Conservation (phyloP, 768 basidiomycete species). For the Lentinula detonsa region DNA sequence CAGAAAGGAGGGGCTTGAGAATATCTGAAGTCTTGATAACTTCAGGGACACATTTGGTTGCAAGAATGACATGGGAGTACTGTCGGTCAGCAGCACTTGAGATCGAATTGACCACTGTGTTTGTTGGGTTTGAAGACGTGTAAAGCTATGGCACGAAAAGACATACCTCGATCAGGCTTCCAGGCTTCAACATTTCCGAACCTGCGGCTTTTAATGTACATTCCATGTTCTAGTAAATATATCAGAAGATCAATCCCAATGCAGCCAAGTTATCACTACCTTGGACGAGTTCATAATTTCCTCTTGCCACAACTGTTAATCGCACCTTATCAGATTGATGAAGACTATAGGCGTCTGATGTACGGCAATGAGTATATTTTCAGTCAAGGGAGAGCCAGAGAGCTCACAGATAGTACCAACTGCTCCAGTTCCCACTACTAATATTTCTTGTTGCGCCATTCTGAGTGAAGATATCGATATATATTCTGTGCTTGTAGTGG, state of each 20-base stretch:
- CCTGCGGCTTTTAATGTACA: constrained; percentile 50
- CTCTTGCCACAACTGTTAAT: constrained; percentile 72
- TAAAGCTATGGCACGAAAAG: not conserved
- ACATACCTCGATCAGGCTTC: constrained; percentile 60
- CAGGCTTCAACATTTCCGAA: constrained; percentile 54
- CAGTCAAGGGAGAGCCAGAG: not conserved
- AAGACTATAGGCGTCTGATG: not conserved
- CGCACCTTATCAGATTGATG: constrained; percentile 47
- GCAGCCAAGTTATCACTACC: constrained; percentile 22
- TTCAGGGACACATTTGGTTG: constrained; percentile 72
- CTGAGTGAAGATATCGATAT: not conserved
- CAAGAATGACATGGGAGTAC: constrained; percentile 61
- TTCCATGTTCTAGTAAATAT: constrained; percentile 36
- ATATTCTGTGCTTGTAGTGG: no score
- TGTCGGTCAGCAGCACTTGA: constrained; percentile 51
- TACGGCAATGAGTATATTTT: not conserved
- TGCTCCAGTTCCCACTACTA: constrained; percentile 60
- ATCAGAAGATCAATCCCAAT: not conserved
- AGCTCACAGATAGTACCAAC: constrained; percentile 57
- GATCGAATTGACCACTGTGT: constrained; percentile 53
- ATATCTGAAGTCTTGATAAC: constrained; percentile 48
- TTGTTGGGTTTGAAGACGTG: not conserved
- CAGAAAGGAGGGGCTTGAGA: constrained; percentile 47
- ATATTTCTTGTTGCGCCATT: constrained; percentile 30
- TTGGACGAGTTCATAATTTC: constrained; percentile 54